phyloP scores from a whole-genome alignment of 139 green algal genomes.

The Chlorella sorokiniana region DNA sequence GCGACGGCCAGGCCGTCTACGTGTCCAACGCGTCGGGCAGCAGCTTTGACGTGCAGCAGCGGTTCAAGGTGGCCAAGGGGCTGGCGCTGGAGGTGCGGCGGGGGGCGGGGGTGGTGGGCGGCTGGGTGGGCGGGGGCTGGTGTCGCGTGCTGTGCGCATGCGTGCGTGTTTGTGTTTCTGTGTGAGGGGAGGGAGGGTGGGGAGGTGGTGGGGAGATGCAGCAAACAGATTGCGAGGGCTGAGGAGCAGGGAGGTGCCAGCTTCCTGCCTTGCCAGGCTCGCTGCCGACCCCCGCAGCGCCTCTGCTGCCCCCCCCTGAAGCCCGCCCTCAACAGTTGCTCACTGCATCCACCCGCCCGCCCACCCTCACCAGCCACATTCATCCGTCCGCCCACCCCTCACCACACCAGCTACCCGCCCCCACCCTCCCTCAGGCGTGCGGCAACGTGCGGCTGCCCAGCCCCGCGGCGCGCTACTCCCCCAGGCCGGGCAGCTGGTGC shows the following conservation, averaged over 20 bases:
- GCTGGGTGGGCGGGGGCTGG: background rate
- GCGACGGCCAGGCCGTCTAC: conserved; percentile 23
- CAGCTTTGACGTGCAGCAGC: conserved; percentile 41
- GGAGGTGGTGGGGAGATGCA: too few species aligned
- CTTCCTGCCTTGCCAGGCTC: too few species aligned
- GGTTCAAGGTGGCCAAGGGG: conserved; percentile 36
- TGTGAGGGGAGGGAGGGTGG: too few species aligned
- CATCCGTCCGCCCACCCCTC: background rate
- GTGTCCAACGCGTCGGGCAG: background rate
- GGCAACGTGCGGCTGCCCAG: conserved; percentile 44
- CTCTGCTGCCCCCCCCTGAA: too few species aligned
- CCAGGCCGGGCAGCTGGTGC: conserved; percentile 6
- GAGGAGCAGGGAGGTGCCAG: too few species aligned
- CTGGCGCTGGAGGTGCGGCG: conserved; percentile 35
- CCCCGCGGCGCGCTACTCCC: conserved; percentile 41
- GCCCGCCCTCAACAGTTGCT: too few species aligned
- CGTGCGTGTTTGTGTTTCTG: too few species aligned
- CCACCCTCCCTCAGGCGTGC: conserved; percentile 29
- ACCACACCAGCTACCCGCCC: background rate
- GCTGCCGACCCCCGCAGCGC: too few species aligned
- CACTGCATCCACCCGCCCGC: background rate
- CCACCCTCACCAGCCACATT: background rate
- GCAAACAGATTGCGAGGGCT: too few species aligned
- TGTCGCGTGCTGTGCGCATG: background rate
- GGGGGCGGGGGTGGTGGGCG: background rate